Evolutionary conservation across 805 yeast species (phyloP).

Genomic region (Nakazawaea ishiwadae): DNA sequence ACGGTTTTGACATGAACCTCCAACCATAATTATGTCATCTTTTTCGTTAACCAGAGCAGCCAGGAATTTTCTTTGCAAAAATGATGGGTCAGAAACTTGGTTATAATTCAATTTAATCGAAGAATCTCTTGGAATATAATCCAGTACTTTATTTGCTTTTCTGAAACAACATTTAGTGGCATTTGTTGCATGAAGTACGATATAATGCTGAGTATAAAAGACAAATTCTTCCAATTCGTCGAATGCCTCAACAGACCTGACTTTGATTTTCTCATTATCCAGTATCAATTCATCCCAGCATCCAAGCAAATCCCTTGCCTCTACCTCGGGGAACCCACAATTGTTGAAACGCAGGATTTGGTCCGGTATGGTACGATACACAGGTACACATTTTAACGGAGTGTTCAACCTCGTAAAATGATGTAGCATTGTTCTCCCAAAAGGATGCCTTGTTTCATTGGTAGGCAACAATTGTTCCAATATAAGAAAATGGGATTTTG

Average conservation of each 20-base stretch:
- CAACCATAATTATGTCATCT: slow-evolving; percentile 22
- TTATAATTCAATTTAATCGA: slow-evolving; percentile 9
- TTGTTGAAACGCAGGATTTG: slow-evolving; percentile 47
- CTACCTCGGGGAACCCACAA: slow-evolving; percentile 44
- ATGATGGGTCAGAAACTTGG: background rate
- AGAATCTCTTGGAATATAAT: slow-evolving; percentile 4
- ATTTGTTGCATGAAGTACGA: slow-evolving; percentile 61
- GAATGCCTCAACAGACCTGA: slow-evolving; percentile 57
- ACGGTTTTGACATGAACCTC: slow-evolving; percentile 38
- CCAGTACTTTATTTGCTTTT: background rate
- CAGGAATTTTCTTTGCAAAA: slow-evolving; percentile 36
- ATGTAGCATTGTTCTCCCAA: slow-evolving; percentile 67
- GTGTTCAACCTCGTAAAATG: slow-evolving; percentile 66
- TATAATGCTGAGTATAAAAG: slow-evolving; percentile 70
- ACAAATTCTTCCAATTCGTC: slow-evolving; percentile 85
- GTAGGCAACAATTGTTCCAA: slow-evolving; percentile 71
- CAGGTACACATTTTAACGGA: slow-evolving; percentile 60
- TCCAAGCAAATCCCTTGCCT: slow-evolving; percentile 48
- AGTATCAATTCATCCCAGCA: slow-evolving; percentile 51
- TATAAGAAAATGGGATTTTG: slow-evolving; percentile 55
- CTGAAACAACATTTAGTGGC: slow-evolving; percentile 11
- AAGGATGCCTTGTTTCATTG: slow-evolving; percentile 52
- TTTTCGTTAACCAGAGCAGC: slow-evolving; percentile 15
- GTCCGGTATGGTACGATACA: slow-evolving; percentile 45
- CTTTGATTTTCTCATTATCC: slow-evolving; percentile 29